Conservation (phyloP, 805 yeast genomes). For the Kluyveromyces dobzhanskii region DNA sequence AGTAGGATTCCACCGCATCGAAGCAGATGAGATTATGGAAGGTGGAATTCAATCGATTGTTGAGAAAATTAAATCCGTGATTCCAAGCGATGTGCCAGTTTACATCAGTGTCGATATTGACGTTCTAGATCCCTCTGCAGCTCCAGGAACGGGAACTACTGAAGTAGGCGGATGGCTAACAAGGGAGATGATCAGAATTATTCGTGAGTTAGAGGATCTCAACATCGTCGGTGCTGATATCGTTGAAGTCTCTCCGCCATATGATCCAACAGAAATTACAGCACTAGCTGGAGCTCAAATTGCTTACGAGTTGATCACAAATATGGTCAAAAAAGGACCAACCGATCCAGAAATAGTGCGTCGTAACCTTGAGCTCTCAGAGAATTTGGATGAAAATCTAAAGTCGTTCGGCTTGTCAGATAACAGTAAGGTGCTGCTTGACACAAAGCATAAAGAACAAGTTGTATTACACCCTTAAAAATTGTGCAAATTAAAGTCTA, state of each 20-base stretch:
- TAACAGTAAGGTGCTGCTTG: no score
- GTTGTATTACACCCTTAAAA: neutral
- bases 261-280: slow-evolving; percentile 57
- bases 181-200: slow-evolving; percentile 50
- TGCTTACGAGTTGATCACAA: slow-evolving; percentile 61
- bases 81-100: slow-evolving; percentile 60
- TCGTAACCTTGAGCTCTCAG: neutral
- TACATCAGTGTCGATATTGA: slow-evolving; percentile 76
- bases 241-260: slow-evolving; percentile 66
- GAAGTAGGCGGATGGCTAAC: slow-evolving; percentile 70
- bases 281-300: slow-evolving; percentile 65
- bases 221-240: slow-evolving; percentile 67
- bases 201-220: slow-evolving; percentile 53
- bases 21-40: slow-evolving; percentile 66
- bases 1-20: slow-evolving; percentile 62
- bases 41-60: slow-evolving; percentile 56
- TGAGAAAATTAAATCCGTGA: slow-evolving; percentile 40
- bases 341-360: slow-evolving; percentile 8
- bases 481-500: no score
- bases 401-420: no score
- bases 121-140: slow-evolving; percentile 63
- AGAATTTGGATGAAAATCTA: neutral
- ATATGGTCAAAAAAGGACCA: slow-evolving; percentile 60
- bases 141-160: slow-evolving; percentile 76
- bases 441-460: no score